Base-by-base conservation (phyloP, 2,329 filamentous ascomycete genomes). In the Scedosporium dehoogii region DNA sequence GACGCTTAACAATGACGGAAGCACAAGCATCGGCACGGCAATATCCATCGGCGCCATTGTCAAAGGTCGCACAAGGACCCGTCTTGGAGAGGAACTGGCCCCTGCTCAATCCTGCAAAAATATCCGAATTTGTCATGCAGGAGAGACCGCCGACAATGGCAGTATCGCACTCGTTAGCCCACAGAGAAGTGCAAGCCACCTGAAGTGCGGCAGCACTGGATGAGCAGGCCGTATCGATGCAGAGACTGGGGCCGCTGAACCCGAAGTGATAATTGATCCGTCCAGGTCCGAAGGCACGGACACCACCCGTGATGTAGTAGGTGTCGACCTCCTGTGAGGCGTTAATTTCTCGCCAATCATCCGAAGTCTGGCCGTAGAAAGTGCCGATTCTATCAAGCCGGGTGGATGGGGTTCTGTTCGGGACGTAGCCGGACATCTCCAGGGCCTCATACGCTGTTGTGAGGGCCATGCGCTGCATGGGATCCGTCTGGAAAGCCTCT, bases 191-290 rank as follows among this genome's bases (percentile, higher is more conserved):
- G 73, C 90, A 92, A 0, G 77, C 77, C 23, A 89, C 78, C 68
- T 90, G 85, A 64, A 91, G 85, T 0, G 88, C 87, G 23, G 88
- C 87, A 25, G 89, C 80, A 65, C 86, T 88, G 3, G 88, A 91
- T 0, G 89, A 91, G 71, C 89, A 91, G 44, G 88, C 89, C 41
- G 89, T 91, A 69, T 92, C 89, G 62, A 91, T 81, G 66, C 83
- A 89, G 70, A 85, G 85, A 48, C 85, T 89, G 0, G 88, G 88
- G 0, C 89, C 89, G 44, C 82, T 85, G 74, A 91, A 91, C 66
- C 89, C 88, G 73, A 91, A 90, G 73, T 88, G 87, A 74, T 91
- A 91, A 74, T 90, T 91, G 71, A 91, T 90, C 85, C 82, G 76
- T 0, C 81, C 82, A 0, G 78, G 77, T 0, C 72, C 76, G 62